Conservation (phyloP, 129 eudicot genomes). For the Pseudognaphalium luteoalbum region DNA sequence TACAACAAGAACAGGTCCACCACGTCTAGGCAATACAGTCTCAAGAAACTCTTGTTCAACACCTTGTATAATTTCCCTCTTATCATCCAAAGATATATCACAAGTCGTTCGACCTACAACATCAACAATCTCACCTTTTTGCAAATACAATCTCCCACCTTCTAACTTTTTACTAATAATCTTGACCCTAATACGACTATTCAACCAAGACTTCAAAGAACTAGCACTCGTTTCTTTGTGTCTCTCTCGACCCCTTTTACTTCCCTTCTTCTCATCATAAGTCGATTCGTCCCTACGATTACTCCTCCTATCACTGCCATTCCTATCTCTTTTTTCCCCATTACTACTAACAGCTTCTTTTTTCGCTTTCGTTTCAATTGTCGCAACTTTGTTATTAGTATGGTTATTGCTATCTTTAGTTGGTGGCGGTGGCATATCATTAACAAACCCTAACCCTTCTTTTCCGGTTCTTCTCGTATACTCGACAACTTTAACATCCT, state of each 20-base stretch:
- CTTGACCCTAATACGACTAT: slow-evolving; percentile 76
- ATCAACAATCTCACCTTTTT: slow-evolving; percentile 84
- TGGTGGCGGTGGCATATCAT: slow-evolving; percentile 36
- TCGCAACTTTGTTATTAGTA: background rate
- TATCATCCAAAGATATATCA: slow-evolving; percentile 73
- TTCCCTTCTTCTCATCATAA: slow-evolving; percentile 17
- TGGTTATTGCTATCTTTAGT: background rate
- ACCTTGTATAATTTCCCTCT: slow-evolving; percentile 74
- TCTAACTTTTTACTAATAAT: slow-evolving; percentile 63
- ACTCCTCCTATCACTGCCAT: slow-evolving; percentile 18
- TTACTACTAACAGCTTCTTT: background rate
- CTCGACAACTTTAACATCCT: slow-evolving; percentile 76
- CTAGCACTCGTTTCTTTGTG: slow-evolving; percentile 27
- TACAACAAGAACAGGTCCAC: slow-evolving; percentile 81
- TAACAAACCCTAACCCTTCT: slow-evolving; percentile 76
- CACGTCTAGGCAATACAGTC: slow-evolving; percentile 77
- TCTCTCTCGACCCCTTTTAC: slow-evolving; percentile 39
- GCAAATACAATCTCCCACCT: slow-evolving; percentile 73
- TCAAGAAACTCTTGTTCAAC: slow-evolving; percentile 75
- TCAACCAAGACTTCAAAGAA: slow-evolving; percentile 50
- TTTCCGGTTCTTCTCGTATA: slow-evolving; percentile 42
- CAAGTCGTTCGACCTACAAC: slow-evolving; percentile 83
- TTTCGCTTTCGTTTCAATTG: background rate
- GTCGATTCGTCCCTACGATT: slow-evolving; percentile 25
- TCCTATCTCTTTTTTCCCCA: slow-evolving; percentile 23